Evolutionary conservation across 441 rosid species (phyloP), one percentile per base, ranked within the genome.

Genomic region (Viola pubescens): DNA sequence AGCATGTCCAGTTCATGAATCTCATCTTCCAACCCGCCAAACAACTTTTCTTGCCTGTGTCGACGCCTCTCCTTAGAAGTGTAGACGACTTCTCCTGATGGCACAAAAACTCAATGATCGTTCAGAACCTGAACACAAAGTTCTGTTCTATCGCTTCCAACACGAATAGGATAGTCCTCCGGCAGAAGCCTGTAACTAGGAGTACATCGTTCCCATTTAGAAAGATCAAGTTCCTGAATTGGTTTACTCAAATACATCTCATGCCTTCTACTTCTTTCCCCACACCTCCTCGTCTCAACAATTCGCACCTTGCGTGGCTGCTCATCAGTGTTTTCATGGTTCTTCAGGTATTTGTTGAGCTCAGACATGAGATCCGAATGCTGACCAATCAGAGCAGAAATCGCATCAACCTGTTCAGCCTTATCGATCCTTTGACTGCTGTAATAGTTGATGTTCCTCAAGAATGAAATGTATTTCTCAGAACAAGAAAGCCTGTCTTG

Each of bases 161-260:
- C 11, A 2, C 5, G 44, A 54, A 7, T 39, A n/a, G 41, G 41
- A 39, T 54, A 54, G 73, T 88, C 84, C 7, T 74, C 69, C 56
- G 97, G 97, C 50, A 89, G 85, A 57, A 84, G 87, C 53, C 97
- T 82, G 72, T 89, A 89, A 79, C 97, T 87, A 59, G 97, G 91
- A 52, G 88, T 89, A 75, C 94, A 86, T 46, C 83, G 74, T 66
- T 83, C 79, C 62, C 94, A 86, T 70, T 81, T 76, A 63, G 97
- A 84, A 56, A 89, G 86, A 77, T 89, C 97, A 69, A 89, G 94
- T 76, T 89, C 97, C 50, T 89, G 86, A 60, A 89, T 89, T 41
- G 91, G 78, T 73, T 84, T 89, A 9, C 9, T 9, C 45, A 5
- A 5, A 42, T 42, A 42, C 45, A 5, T 42, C 7, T 42, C 45